These are phyloP conservation scores for Trichoderma virens DNA, from an alignment of 495 filamentous ascomycete genomes.

Conservation along the genomic window DNA sequence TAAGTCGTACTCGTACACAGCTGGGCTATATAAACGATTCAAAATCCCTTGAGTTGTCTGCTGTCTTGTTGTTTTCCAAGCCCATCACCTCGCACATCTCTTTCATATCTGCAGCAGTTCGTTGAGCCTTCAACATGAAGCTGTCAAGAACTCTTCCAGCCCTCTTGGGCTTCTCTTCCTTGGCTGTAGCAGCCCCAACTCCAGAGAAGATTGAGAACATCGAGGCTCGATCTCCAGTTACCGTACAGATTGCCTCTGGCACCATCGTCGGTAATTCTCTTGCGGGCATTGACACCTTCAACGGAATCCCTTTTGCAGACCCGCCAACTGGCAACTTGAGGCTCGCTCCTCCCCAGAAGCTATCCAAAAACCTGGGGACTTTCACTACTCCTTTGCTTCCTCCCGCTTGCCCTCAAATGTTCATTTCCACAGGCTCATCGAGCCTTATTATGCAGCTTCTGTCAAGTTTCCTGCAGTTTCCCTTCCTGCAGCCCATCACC, in stretches of 20 bases:
- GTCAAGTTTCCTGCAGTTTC: conserved; percentile 43
- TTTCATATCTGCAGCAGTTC: neutral
- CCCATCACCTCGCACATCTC: too few relatives aligned
- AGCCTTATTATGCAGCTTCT: conserved; percentile 40
- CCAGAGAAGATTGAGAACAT: neutral
- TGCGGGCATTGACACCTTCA: conserved; percentile 35
- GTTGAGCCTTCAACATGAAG: neutral
- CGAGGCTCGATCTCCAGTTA: conserved; percentile 21
- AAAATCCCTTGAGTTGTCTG: neutral
- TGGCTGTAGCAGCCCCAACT: neutral
- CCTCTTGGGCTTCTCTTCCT: neutral
- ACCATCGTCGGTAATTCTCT: conserved; percentile 41
- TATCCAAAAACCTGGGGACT: conserved; percentile 36
- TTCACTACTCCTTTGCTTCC: conserved; percentile 43
- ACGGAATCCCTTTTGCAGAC: conserved; percentile 41
- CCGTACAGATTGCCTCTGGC: conserved; percentile 40
- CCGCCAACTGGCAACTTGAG: conserved; percentile 35
- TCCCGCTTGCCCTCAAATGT: conserved; percentile 49
- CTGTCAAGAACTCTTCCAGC: neutral
- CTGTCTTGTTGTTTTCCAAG: neutral
- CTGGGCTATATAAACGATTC: neutral
- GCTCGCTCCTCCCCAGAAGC: conserved; percentile 34
- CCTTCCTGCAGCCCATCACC: conserved; percentile 46
- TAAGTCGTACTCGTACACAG: neutral
- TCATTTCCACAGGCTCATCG: conserved; percentile 36